These are phyloP conservation scores for Bacterosira constricta DNA, from an alignment of 108 stramenopile genomes.

Conservation along the genomic window DNA sequence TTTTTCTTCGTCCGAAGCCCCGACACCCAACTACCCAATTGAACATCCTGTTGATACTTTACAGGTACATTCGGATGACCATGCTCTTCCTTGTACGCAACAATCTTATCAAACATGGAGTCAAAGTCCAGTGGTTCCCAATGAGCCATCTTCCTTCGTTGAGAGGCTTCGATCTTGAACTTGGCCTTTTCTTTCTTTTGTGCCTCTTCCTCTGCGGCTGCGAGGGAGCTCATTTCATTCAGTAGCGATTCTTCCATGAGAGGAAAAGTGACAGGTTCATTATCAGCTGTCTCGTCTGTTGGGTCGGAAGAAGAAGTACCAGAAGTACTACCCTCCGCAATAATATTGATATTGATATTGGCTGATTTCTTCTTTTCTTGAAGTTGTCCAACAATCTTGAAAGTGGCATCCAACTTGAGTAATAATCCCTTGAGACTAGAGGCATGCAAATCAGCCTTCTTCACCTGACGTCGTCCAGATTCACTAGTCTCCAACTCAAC, in stretches of 20 bases:
- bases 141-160: background rate
- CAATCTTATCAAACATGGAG: conserved; percentile 41
- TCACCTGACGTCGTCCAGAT: background rate
- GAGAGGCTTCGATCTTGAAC: background rate
- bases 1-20: conserved; percentile 12
- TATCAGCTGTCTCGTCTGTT: too few species aligned
- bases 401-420: background rate
- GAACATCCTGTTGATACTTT: conserved; percentile 46
- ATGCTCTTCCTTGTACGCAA: conserved; percentile 38
- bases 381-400: background rate
- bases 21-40: conserved; percentile 54
- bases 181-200: background rate
- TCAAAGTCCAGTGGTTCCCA: conserved; percentile 16
- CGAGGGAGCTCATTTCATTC: background rate
- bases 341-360: background rate
- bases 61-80: conserved; percentile 34
- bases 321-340: too few species aligned
- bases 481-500: conserved; percentile 2
- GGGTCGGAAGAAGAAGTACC: too few species aligned
- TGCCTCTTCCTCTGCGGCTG: background rate
- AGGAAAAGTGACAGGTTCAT: background rate
- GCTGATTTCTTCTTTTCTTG: background rate
- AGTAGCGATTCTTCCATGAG: background rate
- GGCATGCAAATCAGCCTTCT: background rate
- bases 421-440: background rate